Evolutionary conservation across 2,329 filamentous ascomycete species (phyloP).

Genomic region (Aspergillus calidoustus): DNA sequence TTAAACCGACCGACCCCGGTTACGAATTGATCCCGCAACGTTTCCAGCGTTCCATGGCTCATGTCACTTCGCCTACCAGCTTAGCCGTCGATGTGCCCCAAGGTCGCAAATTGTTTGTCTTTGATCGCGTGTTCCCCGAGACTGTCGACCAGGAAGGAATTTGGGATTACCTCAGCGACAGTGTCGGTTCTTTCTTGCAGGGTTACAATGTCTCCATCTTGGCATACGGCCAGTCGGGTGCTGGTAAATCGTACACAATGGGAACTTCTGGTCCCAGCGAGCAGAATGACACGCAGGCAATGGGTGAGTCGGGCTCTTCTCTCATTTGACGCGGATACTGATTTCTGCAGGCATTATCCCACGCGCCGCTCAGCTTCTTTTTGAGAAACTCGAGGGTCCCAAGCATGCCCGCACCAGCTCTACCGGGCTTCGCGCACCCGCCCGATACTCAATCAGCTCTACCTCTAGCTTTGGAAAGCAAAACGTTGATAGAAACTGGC

Average conservation of each 20-base stretch:
- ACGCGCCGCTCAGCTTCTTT: conserved; percentile 81
- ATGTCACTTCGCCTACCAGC: conserved; percentile 83
- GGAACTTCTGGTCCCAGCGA: conserved; percentile 87
- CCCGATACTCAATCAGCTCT: conserved; percentile 71
- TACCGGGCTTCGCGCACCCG: conserved; percentile 78
- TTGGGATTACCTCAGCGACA: conserved; percentile 93
- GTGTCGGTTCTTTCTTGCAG: conserved; percentile 85
- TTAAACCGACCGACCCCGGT: conserved; percentile 82
- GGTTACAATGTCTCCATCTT: conserved; percentile 98
- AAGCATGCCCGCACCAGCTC: conserved; percentile 66
- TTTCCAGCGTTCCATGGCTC: conserved; percentile 91
- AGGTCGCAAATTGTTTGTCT: conserved; percentile 92
- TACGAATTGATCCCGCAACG: conserved; percentile 94
- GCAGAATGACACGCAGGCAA: conserved; percentile 69
- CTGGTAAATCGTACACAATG: conserved; percentile 99
- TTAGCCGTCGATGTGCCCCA: conserved; percentile 88
- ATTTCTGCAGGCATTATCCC: conserved; percentile 81
- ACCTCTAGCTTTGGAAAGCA: conserved; percentile 52
- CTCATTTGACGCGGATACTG: not conserved
- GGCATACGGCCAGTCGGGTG: conserved; percentile 95
- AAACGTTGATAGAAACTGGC: conserved; percentile 77
- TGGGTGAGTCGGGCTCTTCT: conserved; percentile 66
- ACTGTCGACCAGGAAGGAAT: conserved; percentile 84
- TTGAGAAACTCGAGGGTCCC: conserved; percentile 77
- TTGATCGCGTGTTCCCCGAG: conserved; percentile 90